Percentiles rank a stretch among this genome's conserved stretches.
Conservation (phyloP, 495 filamentous ascomycete genomes). For the Penicillium robsamsonii region DNA sequence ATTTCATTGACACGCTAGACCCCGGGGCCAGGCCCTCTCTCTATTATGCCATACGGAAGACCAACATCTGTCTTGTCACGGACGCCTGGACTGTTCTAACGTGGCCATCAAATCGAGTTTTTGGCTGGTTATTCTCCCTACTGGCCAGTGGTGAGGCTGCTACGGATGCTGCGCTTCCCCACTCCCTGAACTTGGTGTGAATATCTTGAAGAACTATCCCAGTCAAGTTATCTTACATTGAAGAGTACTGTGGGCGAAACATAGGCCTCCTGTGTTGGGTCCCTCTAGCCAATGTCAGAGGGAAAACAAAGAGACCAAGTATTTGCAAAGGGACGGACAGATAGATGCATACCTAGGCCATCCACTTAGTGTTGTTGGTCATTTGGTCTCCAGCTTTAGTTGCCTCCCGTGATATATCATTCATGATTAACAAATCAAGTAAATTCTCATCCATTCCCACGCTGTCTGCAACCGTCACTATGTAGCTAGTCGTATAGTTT, state of each 20-base stretch:
- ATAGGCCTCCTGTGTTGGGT: slow-evolving; percentile 75
- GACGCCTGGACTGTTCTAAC: not conserved
- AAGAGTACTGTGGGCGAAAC: slow-evolving; percentile 88
- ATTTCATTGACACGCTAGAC: slow-evolving; percentile 14
- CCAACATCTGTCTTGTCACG: slow-evolving; percentile 9
- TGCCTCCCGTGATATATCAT: slow-evolving; percentile 55
- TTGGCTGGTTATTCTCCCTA: slow-evolving; percentile 85
- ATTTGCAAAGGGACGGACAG: not conserved
- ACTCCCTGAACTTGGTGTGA: slow-evolving; percentile 55
- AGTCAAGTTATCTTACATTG: slow-evolving; percentile 48
- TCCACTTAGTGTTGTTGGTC: slow-evolving; percentile 80
- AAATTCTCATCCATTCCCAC: slow-evolving; percentile 72
- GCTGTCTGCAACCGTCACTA: slow-evolving; percentile 60
- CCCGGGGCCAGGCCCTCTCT: not conserved
- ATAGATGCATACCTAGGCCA: slow-evolving; percentile 62
- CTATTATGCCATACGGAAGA: slow-evolving; percentile 9
- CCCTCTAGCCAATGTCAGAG: slow-evolving; percentile 43
- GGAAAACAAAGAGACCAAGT: not conserved
- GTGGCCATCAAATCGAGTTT: slow-evolving; percentile 58
- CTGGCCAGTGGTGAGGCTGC: slow-evolving; percentile 70
- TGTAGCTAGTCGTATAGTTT: slow-evolving; percentile 69
- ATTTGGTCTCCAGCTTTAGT: slow-evolving; percentile 73
- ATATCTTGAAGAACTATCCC: slow-evolving; percentile 12
- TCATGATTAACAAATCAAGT: slow-evolving; percentile 61
- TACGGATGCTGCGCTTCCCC: slow-evolving; percentile 73